These are phyloP conservation scores for Beauveria australis DNA, from an alignment of 2,329 filamentous ascomycete species.

Conservation along the genomic window DNA sequence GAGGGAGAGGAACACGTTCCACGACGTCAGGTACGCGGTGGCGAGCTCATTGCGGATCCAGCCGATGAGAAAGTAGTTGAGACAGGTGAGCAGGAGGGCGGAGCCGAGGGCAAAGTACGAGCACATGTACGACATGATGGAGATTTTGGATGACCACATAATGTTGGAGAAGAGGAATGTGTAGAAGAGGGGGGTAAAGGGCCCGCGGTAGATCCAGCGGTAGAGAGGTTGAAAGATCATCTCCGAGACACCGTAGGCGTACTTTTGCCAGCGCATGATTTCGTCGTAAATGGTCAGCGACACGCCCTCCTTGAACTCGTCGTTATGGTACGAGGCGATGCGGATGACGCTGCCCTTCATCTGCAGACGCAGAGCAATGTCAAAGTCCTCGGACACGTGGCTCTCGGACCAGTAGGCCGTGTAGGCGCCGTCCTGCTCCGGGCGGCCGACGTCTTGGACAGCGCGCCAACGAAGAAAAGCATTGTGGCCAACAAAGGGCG, in stretches of 20 bases:
- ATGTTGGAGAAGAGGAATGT: conserved; percentile 54
- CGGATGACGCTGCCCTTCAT: conserved; percentile 60
- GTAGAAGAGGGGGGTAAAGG: conserved; percentile 57
- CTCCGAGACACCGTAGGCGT: conserved; percentile 64
- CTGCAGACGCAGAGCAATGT: conserved; percentile 66
- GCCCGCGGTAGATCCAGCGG: conserved; percentile 52
- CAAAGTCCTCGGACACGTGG: conserved; percentile 72
- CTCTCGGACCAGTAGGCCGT: conserved; percentile 68
- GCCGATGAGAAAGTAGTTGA: conserved; percentile 65
- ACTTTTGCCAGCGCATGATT: conserved; percentile 64
- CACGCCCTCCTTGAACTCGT: conserved; percentile 66
- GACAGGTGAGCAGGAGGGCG: conserved; percentile 55
- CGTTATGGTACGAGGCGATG: conserved; percentile 58
- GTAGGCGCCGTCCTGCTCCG: conserved; percentile 45
- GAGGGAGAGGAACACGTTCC: conserved; percentile 54
- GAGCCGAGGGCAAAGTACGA: conserved; percentile 66
- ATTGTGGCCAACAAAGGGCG: conserved; percentile 72
- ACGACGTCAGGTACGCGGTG: conserved; percentile 60
- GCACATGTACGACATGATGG: conserved; percentile 62
- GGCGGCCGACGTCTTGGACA: conserved; percentile 27
- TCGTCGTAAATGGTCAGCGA: conserved; percentile 68
- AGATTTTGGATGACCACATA: conserved; percentile 58
- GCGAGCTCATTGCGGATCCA: conserved; percentile 62
- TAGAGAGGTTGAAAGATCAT: conserved; percentile 60
- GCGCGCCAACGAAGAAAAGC: conserved; percentile 61